Evolutionary conservation across 2,329 filamentous ascomycete genomes (phyloP), one percentile per base, ranked within the genome.

Genomic region (Colletotrichum sublineola): DNA sequence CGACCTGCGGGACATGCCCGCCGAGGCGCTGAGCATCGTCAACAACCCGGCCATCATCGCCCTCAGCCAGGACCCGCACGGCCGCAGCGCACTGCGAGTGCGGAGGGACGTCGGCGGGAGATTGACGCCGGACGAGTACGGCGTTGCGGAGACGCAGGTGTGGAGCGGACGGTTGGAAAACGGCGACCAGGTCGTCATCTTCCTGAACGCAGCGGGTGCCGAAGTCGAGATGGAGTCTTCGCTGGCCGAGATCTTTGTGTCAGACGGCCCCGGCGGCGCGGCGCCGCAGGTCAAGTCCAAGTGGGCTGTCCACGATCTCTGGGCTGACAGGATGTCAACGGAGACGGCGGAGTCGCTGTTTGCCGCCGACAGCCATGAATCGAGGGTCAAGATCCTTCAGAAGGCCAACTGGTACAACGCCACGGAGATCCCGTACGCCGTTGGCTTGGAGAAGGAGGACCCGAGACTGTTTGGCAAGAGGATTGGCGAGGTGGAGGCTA

Each of bases 21-120:
- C 74, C 56, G 56, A 68, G 7, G 60, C 76, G 11, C 71, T 77
- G 36, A 67, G 71, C 66, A 75, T 77, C 55, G 48, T 75, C 6
- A 76, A 75, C 67, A 77, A 77, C 71, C 74, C 72, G 36, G 75
- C 73, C 67, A 73, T 77, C 71, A 75, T 77, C 24, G 76, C 75
- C 46, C 74, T 84, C 52, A 83, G 79, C 61, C 82, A 84, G 72
- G 82, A 83, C 57, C 71, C 77, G 14, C 74, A 77, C 57, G 80
- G 79, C 40, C 67, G 76, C 9, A 76, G 80, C 29, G 77, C 78
- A 14, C 74, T 71, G 44, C 76, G 78, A 40, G 71, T 78, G 18
- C 40, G 48, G 58, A 48, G 72, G 40, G 42, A 68, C 42, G 81
- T 85, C 61, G 82, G 84, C 14, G 81, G 82, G 3, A 79, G 80